Percentiles rank a stretch among this genome's conserved stretches.
These are phyloP conservation scores for Cryptosporidium xiaoi DNA, from an alignment of 169 alveolate genomes.

Conservation along the genomic window DNA sequence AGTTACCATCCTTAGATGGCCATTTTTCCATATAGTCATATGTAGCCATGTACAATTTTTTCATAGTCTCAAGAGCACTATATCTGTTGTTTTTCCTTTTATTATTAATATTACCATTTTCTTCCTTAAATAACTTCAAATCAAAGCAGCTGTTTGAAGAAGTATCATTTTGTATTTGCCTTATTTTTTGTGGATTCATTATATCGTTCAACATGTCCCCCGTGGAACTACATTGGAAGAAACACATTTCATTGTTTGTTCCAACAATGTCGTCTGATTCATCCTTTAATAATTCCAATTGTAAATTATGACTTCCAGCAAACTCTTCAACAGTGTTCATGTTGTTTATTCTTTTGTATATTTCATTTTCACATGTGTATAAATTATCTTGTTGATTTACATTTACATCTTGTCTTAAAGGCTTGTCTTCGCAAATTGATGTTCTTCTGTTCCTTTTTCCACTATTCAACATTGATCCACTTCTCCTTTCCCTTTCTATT, in stretches of 20 bases:
- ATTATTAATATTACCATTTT: not conserved
- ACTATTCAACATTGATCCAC: not conserved
- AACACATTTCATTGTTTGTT: too few species aligned
- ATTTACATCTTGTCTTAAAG: not conserved
- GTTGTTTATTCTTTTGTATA: not conserved
- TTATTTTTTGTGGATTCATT: not conserved
- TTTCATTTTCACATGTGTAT: not conserved
- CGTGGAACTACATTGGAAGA: too few species aligned
- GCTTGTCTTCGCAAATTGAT: not conserved
- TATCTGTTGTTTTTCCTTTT: constrained; percentile 2
- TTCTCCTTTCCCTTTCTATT: not conserved
- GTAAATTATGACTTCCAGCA: not conserved
- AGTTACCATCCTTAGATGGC: constrained; percentile 64
- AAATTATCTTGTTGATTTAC: not conserved
- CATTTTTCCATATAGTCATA: constrained; percentile 43
- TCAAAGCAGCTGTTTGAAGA: not conserved
- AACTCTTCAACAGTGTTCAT: not conserved
- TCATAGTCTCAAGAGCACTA: constrained; percentile 62
- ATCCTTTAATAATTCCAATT: not conserved
- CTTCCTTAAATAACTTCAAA: not conserved
- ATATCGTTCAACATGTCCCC: too few species aligned
- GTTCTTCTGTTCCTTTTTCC: not conserved
- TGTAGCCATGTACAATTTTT: constrained; percentile 43
- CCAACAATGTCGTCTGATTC: too few species aligned
- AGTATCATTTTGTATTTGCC: not conserved